A percentile compares a stretch with the other conserved stretches of the same genome.
phyloP scores from a whole-genome alignment of 108 stramenopile genomes.

The Parietichytrium sp. region DNA sequence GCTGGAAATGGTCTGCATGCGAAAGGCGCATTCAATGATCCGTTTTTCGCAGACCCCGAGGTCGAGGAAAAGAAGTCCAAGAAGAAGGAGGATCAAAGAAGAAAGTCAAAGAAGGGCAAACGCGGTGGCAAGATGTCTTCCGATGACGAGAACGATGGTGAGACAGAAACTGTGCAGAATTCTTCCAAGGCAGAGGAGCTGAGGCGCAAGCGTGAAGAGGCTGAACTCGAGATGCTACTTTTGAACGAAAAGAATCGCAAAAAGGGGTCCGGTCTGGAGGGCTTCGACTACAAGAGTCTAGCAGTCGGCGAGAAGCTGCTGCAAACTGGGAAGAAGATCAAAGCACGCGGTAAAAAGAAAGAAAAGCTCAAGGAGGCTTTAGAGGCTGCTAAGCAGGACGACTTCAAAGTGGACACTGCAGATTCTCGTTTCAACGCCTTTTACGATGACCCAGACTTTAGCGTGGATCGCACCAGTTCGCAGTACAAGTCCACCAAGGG shows the following conservation, averaged over 20 bases:
- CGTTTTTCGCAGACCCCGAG: background rate
- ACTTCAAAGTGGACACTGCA: background rate
- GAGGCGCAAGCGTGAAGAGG: constrained; percentile 29
- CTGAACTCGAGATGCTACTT: constrained; percentile 15
- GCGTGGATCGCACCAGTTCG: constrained; percentile 13
- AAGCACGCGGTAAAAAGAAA: constrained; percentile 13
- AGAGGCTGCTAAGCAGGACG: background rate
- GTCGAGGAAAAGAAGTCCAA: background rate
- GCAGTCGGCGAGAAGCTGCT: background rate
- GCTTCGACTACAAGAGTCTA: constrained; percentile 8
- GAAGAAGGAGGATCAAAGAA: background rate
- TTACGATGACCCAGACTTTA: constrained; percentile 24
- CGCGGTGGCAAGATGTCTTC: background rate
- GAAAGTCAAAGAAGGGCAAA: background rate
- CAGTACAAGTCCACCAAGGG: constrained; percentile 21
- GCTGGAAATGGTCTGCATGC: no score
- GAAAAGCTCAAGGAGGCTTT: background rate
- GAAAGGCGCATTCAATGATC: background rate
- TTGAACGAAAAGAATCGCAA: constrained; percentile 10
- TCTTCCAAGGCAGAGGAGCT: constrained; percentile 3
- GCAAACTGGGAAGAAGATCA: background rate
- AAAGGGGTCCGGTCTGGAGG: constrained; percentile 28
- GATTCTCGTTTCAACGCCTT: background rate
- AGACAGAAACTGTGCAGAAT: background rate
- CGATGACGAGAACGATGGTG: constrained; percentile 10